phyloP scores from a whole-genome alignment of 164 flowering plant genomes.

The Chimonanthus praecox region DNA sequence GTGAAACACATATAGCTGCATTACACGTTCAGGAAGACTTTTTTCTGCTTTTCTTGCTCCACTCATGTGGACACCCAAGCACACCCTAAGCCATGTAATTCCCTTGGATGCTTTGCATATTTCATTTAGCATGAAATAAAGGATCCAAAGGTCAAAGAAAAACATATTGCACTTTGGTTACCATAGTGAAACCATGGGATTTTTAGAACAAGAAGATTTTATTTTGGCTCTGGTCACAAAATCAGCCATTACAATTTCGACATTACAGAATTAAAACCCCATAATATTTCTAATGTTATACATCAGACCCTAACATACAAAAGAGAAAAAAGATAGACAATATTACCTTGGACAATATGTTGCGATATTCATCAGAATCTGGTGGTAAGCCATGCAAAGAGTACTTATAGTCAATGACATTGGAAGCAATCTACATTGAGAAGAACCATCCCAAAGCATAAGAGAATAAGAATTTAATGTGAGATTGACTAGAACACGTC shows the following conservation, averaged over 20 bases:
- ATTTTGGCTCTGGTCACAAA: too few relatives aligned
- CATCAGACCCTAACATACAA: background rate
- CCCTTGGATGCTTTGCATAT: too few relatives aligned
- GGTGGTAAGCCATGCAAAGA: slow-evolving; percentile 40
- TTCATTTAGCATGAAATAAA: too few relatives aligned
- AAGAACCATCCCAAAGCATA: background rate
- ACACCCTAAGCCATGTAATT: too few relatives aligned
- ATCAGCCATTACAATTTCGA: background rate
- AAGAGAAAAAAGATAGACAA: background rate
- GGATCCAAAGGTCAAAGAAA: too few relatives aligned
- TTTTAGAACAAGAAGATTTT: background rate
- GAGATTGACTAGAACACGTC: background rate
- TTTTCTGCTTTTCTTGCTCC: too few relatives aligned
- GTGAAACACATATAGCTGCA: too few relatives aligned
- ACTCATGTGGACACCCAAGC: too few relatives aligned
- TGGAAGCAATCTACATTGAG: slow-evolving; percentile 44
- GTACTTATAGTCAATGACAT: slow-evolving; percentile 67
- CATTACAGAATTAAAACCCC: background rate
- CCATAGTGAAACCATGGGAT: too few relatives aligned
- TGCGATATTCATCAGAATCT: slow-evolving; percentile 49
- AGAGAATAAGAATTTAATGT: background rate
- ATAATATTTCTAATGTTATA: too few relatives aligned
- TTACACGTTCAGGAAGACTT: too few relatives aligned
- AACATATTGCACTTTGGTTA: too few relatives aligned
- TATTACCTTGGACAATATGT: slow-evolving; percentile 43